A percentile compares a stretch with the other conserved stretches of the same genome.
Conservation (phyloP, 2,329 filamentous ascomycete species). For the Trichoderma koningii region DNA sequence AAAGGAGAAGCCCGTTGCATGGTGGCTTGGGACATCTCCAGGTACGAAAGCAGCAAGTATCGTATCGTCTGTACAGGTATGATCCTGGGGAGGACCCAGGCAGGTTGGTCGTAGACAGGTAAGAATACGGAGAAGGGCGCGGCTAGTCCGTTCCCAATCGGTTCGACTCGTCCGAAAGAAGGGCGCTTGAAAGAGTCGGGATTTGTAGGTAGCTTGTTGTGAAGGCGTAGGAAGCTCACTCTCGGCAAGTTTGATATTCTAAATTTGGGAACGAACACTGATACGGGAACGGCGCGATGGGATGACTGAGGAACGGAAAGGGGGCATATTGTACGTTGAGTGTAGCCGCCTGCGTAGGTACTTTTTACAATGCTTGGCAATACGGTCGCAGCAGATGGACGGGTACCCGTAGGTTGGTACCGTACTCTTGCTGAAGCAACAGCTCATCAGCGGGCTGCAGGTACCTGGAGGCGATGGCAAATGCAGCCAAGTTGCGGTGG, state of each 20-base stretch:
- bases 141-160: constrained; percentile 12
- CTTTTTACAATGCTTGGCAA: no score
- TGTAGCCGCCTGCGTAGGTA: not conserved
- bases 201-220: not conserved
- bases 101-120: not conserved
- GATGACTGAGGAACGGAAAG: constrained; percentile 11
- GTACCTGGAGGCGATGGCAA: constrained; percentile 8
- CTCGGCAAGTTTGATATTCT: not conserved
- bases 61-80: not conserved
- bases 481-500: constrained; percentile 3
- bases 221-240: not conserved
- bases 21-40: not conserved
- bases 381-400: no score
- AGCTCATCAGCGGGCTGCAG: not conserved
- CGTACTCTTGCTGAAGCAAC: not conserved
- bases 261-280: not conserved
- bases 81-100: not conserved
- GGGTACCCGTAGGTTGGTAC: not conserved
- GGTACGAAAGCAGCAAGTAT: no score
- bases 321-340: not conserved
- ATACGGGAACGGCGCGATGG: not conserved
- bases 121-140: constrained; percentile 12
- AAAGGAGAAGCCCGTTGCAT: not conserved
- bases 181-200: constrained; percentile 21
- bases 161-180: constrained; percentile 13